Evolutionary conservation across 176 grass and related monocot genomes (phyloP).

Genomic region (Ensete ventricosum): DNA sequence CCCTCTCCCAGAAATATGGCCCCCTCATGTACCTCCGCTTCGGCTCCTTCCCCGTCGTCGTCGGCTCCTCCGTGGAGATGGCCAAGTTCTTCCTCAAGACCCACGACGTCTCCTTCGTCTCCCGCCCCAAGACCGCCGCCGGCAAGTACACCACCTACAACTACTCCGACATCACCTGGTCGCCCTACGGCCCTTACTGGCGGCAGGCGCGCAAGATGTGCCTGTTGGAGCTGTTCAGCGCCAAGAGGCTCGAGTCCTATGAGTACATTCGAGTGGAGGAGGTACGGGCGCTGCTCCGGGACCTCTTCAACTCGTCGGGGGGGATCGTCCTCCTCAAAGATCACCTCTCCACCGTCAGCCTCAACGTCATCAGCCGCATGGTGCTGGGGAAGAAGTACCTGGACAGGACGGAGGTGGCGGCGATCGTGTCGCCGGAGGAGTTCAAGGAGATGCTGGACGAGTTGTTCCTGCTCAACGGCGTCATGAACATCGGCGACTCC

Average conservation of each 20-base stretch:
- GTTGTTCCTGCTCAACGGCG: constrained; percentile 79
- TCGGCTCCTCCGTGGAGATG: constrained; percentile 41
- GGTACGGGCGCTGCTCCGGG: constrained; percentile 22
- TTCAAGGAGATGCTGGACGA: constrained; percentile 93
- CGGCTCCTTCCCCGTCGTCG: constrained; percentile 44
- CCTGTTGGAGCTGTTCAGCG: constrained; percentile 52
- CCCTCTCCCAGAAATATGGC: constrained; percentile 36
- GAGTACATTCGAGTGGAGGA: constrained; percentile 36
- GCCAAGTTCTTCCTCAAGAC: constrained; percentile 57
- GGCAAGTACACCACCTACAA: constrained; percentile 38
- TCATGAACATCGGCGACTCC: constrained; percentile 88
- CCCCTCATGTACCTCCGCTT: constrained; percentile 52
- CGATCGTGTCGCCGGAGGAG: constrained; percentile 52
- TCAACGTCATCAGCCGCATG: constrained; percentile 83
- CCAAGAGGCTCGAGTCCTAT: constrained; percentile 35
- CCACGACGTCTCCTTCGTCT: constrained; percentile 45
- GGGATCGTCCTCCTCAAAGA: constrained; percentile 54
- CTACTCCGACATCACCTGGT: constrained; percentile 45
- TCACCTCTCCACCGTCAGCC: constrained; percentile 49
- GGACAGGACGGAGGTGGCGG: constrained; percentile 14
- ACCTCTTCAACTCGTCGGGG: constrained; percentile 1
- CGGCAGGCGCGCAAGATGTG: constrained; percentile 48
- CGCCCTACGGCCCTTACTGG: constrained; percentile 54
- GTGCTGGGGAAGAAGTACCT: constrained; percentile 86
- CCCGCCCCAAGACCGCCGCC: constrained; percentile 36